These are phyloP conservation scores for Diaporthe amygdali DNA, from an alignment of 2,329 filamentous ascomycete genomes.

Conservation along the genomic window DNA sequence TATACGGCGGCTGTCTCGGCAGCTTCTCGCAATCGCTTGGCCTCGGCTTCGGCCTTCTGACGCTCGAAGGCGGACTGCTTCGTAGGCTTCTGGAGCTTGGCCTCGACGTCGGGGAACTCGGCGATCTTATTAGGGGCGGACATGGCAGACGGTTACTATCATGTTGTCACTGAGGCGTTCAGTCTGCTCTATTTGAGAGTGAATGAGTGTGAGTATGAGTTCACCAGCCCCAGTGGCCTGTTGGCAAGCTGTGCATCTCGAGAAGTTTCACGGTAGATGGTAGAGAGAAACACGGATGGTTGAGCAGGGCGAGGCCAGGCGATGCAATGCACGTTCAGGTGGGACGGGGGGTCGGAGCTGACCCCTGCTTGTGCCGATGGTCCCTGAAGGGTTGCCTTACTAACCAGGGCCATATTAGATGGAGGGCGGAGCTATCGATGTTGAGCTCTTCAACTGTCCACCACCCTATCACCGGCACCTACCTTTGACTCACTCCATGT, in stretches of 20 bases:
- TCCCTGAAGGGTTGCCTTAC: not conserved
- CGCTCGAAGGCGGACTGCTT: slow-evolving; percentile 90
- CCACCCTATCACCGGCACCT: no score
- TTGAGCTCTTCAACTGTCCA: not conserved
- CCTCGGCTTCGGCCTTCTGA: slow-evolving; percentile 87
- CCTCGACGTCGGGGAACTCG: slow-evolving; percentile 74
- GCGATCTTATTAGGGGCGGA: slow-evolving; percentile 52
- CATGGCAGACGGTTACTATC: slow-evolving; percentile 40
- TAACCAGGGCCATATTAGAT: not conserved
- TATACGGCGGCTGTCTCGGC: slow-evolving; percentile 88
- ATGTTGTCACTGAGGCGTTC: not conserved
- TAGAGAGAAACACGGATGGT: not conserved
- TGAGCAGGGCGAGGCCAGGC: not conserved
- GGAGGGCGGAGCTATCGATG: not conserved
- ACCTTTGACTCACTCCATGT: no score
- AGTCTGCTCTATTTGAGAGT: not conserved
- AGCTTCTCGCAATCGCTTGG: slow-evolving; percentile 82
- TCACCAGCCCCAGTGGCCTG: not conserved
- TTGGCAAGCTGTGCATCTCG: not conserved
- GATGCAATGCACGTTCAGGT: not conserved
- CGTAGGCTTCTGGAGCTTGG: slow-evolving; percentile 78
- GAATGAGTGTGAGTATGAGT: not conserved
- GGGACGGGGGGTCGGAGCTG: not conserved
- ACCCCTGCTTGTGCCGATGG: not conserved
- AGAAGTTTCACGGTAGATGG: not conserved